Evolutionary conservation across 164 flowering plant species (phyloP), one percentile per base, ranked within the genome.

Genomic region (Berberis thunbergii): DNA sequence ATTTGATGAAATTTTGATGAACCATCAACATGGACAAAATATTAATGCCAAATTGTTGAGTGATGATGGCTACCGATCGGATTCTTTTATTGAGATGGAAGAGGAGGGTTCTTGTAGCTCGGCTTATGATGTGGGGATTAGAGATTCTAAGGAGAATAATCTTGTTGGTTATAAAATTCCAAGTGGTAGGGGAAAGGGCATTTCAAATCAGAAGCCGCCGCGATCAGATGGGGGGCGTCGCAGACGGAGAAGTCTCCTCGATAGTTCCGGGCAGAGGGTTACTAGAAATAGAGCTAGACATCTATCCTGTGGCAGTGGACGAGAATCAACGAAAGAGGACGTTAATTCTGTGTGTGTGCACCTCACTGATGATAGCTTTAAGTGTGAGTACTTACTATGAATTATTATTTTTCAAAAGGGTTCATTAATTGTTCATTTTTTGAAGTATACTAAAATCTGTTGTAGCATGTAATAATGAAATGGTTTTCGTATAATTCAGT

Each of bases 91-190:
- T 60, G 81, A 68, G 45, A 53, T 67, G 48, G 84, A 82, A 3
- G 85, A 74, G 45, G 91, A 83, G 66, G 79, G 70, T 1, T 83
- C 86, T 1, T 74, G 82, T 66, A 76, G 83, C 55, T 83, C 87
- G 0, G 49, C 57, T n/a, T 69, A 72, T 3, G 82, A 72, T 69
- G 70, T 62, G 1, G 74, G 67, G 61, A 53, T 54, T 43, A 45
- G 11, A 26, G 38, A 50, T 45, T 49, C 6, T 2, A 43, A 40
- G 59, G 60, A 38, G 48, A 46, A 44, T 45, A 49, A 56, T 49
- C 46, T 13, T 42, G 12, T 66, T 2, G 43, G 60, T 1, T 54
- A 43, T 1, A 26, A 44, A 64, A 59, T 62, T 59, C n/a, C 42
- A 26, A 42, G 4, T 43, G 44, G 46, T 50, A 83, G 77, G 69